Percentiles rank a stretch among this genome's conserved stretches.
Conservation (phyloP, 2,329 filamentous ascomycete species). For the Apiospora malaysiana region DNA sequence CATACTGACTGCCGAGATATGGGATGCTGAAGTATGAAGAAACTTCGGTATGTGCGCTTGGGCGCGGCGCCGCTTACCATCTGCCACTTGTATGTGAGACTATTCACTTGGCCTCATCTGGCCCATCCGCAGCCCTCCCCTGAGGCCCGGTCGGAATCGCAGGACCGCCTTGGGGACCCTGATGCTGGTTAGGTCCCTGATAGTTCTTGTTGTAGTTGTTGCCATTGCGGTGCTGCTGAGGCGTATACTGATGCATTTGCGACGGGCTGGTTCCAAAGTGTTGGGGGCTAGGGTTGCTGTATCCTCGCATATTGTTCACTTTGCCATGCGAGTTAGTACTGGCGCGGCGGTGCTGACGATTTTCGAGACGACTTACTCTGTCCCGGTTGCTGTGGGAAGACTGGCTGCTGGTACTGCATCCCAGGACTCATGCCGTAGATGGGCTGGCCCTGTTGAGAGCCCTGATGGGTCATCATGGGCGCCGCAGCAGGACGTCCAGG, state of each 20-base stretch:
- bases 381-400: slow-evolving; percentile 73
- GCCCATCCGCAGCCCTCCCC: slow-evolving; percentile 45
- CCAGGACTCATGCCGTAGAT: slow-evolving; percentile 78
- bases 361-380: slow-evolving; percentile 67
- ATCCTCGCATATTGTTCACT: slow-evolving; percentile 68
- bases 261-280: slow-evolving; percentile 72
- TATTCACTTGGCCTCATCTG: slow-evolving; percentile 53
- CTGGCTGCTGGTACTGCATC: slow-evolving; percentile 76
- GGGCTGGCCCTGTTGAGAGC: slow-evolving; percentile 87
- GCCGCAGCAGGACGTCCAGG: slow-evolving; percentile 74
- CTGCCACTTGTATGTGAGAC: slow-evolving; percentile 11
- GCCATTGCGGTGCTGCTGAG: slow-evolving; percentile 63
- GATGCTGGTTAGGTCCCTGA: slow-evolving; percentile 51
- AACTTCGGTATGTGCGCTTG: slow-evolving; percentile 35
- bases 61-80: slow-evolving; percentile 36
- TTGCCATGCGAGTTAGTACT: slow-evolving; percentile 45
- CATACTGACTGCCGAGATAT: slow-evolving; percentile 12
- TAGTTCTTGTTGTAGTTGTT: slow-evolving; percentile 59
- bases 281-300: slow-evolving; percentile 63
- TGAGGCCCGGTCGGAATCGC: slow-evolving; percentile 41
- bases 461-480: slow-evolving; percentile 93
- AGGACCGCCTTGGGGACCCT: slow-evolving; percentile 44
- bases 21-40: slow-evolving; percentile 28
- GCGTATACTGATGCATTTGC: slow-evolving; percentile 67
- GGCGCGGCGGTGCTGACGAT: slow-evolving; percentile 29